Evolutionary conservation across 2,329 filamentous ascomycete species (phyloP).

Genomic region (Trichophyton rubrum): DNA sequence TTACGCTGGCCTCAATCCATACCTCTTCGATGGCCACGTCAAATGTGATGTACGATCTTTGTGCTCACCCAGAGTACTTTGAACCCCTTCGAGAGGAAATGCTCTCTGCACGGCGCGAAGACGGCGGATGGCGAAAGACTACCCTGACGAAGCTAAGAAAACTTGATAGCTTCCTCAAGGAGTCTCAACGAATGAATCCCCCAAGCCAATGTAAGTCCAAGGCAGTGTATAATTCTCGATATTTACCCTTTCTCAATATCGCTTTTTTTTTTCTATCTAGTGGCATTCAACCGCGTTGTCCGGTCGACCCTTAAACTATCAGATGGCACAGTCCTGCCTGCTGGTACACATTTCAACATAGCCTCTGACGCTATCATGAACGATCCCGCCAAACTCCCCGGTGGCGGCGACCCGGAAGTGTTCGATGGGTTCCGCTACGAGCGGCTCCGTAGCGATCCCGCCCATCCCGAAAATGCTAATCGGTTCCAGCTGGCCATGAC

Average conservation of each 20-base stretch:
- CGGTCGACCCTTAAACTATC: slow-evolving; percentile 13
- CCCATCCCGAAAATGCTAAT: slow-evolving; percentile 10
- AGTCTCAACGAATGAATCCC: slow-evolving; percentile 15
- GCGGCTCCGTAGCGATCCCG: slow-evolving; percentile 6
- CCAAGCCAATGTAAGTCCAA: slow-evolving; percentile 9
- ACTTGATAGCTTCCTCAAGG: slow-evolving; percentile 18
- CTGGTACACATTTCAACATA: slow-evolving; percentile 9
- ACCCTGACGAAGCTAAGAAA: slow-evolving; percentile 11
- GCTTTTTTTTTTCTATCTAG: too few species aligned
- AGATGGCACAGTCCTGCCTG: slow-evolving; percentile 14
- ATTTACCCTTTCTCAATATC: too few species aligned
- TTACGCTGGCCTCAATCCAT: slow-evolving; percentile 12
- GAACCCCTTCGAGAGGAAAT: slow-evolving; percentile 15
- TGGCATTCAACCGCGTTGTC: slow-evolving; percentile 9
- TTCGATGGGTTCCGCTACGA: slow-evolving; percentile 19
- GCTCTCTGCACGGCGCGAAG: slow-evolving; percentile 7
- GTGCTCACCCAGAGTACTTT: slow-evolving; percentile 14
- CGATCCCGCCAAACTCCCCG: slow-evolving; percentile 11
- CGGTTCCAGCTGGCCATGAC: slow-evolving; percentile 15
- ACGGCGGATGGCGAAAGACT: slow-evolving; percentile 12
- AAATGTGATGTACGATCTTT: slow-evolving; percentile 15
- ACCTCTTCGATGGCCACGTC: slow-evolving; percentile 11
- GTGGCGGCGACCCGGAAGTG: slow-evolving; percentile 8
- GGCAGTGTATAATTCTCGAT: too few species aligned
- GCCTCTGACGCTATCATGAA: slow-evolving; percentile 6